Evolutionary conservation across 139 green algal species (phyloP).

Genomic region (Tetradesmus obliquus): DNA sequence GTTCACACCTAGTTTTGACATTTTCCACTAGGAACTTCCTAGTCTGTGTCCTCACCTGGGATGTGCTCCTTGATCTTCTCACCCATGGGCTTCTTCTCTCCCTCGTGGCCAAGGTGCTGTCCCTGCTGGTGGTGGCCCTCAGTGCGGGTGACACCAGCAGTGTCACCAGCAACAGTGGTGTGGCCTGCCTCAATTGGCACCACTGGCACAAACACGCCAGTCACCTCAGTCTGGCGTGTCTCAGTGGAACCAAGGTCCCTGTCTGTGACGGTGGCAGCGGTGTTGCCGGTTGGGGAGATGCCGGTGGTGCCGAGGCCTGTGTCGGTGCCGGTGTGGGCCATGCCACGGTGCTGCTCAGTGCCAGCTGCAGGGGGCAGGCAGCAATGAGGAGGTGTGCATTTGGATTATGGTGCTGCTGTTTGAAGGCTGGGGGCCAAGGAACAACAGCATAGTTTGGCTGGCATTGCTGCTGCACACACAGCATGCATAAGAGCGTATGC

Average conservation of each 20-base stretch:
- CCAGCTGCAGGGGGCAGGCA: too few relatives aligned
- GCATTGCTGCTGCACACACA: background rate
- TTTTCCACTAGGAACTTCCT: too few relatives aligned
- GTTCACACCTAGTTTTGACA: too few relatives aligned
- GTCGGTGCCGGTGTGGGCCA: background rate
- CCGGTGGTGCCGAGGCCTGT: background rate
- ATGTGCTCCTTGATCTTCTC: constrained; percentile 37
- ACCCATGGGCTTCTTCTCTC: constrained; percentile 9
- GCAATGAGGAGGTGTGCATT: too few relatives aligned
- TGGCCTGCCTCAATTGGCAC: background rate
- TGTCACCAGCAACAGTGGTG: background rate
- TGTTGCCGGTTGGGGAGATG: background rate
- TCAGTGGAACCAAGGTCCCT: background rate
- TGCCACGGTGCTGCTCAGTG: background rate
- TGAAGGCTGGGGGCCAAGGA: background rate
- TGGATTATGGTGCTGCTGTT: too few relatives aligned
- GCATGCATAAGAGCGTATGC: background rate
- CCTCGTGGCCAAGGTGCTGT: background rate
- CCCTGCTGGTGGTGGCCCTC: background rate
- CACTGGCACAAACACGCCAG: background rate
- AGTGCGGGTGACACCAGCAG: background rate
- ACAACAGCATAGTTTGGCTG: background rate
- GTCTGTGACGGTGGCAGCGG: background rate
- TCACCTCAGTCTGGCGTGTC: background rate
- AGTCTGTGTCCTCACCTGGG: background rate